Conservation (phyloP, 2,329 filamentous ascomycete species). For the Biscogniauxia marginata region DNA sequence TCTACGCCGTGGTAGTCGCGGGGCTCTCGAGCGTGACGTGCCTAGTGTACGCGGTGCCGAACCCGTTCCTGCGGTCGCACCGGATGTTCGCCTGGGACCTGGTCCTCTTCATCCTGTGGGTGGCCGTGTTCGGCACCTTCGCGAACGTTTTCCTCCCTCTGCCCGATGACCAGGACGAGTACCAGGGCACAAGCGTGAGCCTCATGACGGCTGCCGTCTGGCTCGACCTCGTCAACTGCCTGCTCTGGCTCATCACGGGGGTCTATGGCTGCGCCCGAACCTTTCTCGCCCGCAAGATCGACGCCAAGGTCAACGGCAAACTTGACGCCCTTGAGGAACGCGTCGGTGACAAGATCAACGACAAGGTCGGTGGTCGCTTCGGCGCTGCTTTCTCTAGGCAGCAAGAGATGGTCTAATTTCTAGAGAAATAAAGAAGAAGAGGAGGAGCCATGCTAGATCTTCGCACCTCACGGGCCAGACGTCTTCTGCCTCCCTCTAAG, state of each 20-base stretch:
- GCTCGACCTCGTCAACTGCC: constrained; percentile 66
- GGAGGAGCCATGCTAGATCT: background rate
- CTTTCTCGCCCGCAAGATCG: constrained; percentile 38
- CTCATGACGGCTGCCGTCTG: constrained; percentile 71
- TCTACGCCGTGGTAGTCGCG: constrained; percentile 61
- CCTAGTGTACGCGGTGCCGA: constrained; percentile 39
- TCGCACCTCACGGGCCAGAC: background rate
- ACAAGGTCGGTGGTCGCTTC: background rate
- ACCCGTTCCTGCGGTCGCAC: constrained; percentile 35
- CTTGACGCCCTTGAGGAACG: constrained; percentile 8
- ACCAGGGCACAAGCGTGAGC: constrained; percentile 42
- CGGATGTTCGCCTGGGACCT: constrained; percentile 46
- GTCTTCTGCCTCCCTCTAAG: background rate
- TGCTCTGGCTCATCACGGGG: constrained; percentile 60
- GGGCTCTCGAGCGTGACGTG: constrained; percentile 54
- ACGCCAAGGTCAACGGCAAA: constrained; percentile 17
- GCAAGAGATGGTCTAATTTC: background rate
- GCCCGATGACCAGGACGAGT: constrained; percentile 51
- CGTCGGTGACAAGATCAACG: constrained; percentile 16
- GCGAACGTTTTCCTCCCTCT: constrained; percentile 67
- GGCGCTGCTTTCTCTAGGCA: background rate
- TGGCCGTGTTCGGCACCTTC: constrained; percentile 70
- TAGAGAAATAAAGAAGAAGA: background rate
- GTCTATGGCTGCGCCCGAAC: constrained; percentile 42
- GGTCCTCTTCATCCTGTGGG: constrained; percentile 51